Evolutionary conservation across 2,329 filamentous ascomycete genomes (phyloP), one percentile per base, ranked within the genome.

Genomic region (Camptophora hylomeconis): DNA sequence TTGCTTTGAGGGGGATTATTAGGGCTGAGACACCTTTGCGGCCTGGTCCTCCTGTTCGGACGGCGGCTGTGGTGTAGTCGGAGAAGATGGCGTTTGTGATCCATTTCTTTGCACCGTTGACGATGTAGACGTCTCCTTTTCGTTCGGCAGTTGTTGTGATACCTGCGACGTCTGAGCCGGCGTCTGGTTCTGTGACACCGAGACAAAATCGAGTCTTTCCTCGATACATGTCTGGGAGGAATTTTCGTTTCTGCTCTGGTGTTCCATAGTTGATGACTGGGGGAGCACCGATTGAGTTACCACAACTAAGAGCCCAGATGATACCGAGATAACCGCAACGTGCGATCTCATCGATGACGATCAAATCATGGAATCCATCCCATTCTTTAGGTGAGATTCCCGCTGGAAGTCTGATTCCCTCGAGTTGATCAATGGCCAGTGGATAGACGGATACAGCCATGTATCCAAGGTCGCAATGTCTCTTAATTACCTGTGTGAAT

Each of bases 31-130:
- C 94, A 32, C 89, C 89, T 58, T 83, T 84, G 69, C 95, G 93
- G 14, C 40, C 38, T 10, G 36, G 24, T n/a, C 34, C 38, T 30
- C 84, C 87, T 61, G 87, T 86, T 60, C 72, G 75, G 1, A 79
- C 84, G 51, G 93, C 79, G 18, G 95, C 65, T 59, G 93, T 95
- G 50, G 87, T 89, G 51, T 95, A 98, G 36, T 95, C 89, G 49
- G 95, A 86, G 61, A 93, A 98, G 62, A 95, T 78, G 37, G 74
- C 75, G 67, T 98, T 98, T 38, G 89, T 95, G 59, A 98, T 98
- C 89, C 89, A 98, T 87, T 95, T 95, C 72, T 98, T 98, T 57
- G 72, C 75, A 26, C 89, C 89, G 37, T 73, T 80, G 56, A 98
- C 80, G 56, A 69, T 76, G 20, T 39, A 40, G 8, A 35, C 39